Evolutionary conservation across 306 rosid species (phyloP).

Genomic region (Prunus persica): Prunus_persica_NCBIv2 NC_034009.1:37911501-37912000

Average conservation of each 20-base stretch:
- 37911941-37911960: background rate
- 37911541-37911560: background rate
- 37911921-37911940: conserved; percentile 41
- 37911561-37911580: background rate
- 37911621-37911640: conserved; percentile 39
- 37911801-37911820: conserved; percentile 58
- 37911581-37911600: background rate
- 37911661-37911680: conserved; percentile 46
- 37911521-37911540: conserved; percentile 30
- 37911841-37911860: conserved; percentile 61
- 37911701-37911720: background rate
- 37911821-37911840: conserved; percentile 56
- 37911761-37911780: conserved; percentile 16
- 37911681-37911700: conserved; percentile 23
- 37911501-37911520: conserved; percentile 37
- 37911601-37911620: background rate
- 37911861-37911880: conserved; percentile 46
- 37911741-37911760: background rate
- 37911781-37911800: conserved; percentile 17
- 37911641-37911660: conserved; percentile 60
- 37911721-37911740: too few relatives aligned
- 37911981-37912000: background rate
- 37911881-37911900: conserved; percentile 80
- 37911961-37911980: background rate
- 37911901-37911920: conserved; percentile 71